Conservation (phyloP, 176 grass and related monocot genomes). For the Raddia guianensis region DNA sequence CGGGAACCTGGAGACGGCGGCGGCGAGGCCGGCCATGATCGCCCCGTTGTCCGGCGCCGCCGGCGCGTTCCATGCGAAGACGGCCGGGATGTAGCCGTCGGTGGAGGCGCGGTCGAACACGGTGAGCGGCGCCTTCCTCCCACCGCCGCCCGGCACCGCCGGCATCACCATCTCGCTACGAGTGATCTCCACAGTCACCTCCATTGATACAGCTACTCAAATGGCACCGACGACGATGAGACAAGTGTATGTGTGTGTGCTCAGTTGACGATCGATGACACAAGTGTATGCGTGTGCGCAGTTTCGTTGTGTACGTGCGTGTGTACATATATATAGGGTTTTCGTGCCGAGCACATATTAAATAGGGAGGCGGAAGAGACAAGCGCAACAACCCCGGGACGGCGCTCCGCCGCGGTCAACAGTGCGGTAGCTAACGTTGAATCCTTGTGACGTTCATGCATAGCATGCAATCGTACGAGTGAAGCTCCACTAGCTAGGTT, state of each 20-base stretch:
- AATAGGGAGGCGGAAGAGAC: no score
- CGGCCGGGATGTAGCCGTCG: conserved; percentile 39
- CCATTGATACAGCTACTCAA: background rate
- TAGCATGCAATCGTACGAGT: no score
- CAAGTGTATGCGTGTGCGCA: background rate
- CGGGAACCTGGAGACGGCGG: conserved; percentile 33
- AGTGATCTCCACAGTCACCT: conserved; percentile 23
- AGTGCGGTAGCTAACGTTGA: no score
- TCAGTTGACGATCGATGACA: background rate
- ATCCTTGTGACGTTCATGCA: no score
- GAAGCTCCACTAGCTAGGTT: no score
- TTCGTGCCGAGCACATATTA: background rate
- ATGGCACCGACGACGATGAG: no score
- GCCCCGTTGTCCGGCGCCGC: conserved; percentile 29
- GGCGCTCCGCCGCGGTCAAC: no score
- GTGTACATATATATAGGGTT: background rate
- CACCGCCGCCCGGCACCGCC: background rate
- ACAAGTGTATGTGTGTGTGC: no score
- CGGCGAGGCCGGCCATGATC: conserved; percentile 35
- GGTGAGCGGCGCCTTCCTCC: conserved; percentile 14
- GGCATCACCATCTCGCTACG: background rate
- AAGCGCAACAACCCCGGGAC: no score
- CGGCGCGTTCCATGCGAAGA: conserved; percentile 47
- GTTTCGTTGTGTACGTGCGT: background rate
- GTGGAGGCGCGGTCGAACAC: conserved; percentile 45